phyloP scores from a whole-genome alignment of 345 rosid species.

The Aurinia saxatilis region DNA sequence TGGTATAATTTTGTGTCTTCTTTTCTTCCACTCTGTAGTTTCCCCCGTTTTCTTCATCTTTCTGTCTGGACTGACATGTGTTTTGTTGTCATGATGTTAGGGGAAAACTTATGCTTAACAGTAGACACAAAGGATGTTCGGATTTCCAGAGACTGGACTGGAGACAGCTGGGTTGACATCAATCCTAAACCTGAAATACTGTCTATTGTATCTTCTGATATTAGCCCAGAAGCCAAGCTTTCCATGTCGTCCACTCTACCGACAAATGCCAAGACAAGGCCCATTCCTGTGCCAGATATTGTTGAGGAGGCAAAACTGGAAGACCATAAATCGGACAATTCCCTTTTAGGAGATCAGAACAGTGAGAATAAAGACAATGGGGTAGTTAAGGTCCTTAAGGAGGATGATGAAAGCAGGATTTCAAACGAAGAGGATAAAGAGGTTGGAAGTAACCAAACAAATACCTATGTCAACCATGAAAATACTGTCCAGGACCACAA shows the following conservation, averaged over 20 bases:
- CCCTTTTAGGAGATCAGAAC: conserved; percentile 33
- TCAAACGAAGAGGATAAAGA: conserved; percentile 26
- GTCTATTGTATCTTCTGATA: conserved; percentile 37
- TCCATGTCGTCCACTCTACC: conserved; percentile 36
- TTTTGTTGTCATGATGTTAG: conserved; percentile 35
- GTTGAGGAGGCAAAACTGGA: conserved; percentile 39
- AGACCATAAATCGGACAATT: conserved; percentile 15
- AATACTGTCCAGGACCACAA: conserved; percentile 25
- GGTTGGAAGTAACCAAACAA: conserved; percentile 26
- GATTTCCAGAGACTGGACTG: conserved; percentile 77
- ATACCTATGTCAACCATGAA: conserved; percentile 24
- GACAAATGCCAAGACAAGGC: conserved; percentile 34
- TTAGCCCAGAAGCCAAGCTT: conserved; percentile 39
- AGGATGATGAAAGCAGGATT: conserved; percentile 18
- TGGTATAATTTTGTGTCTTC: conserved; percentile 35
- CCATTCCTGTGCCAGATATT: conserved; percentile 20
- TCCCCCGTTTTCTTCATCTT: not conserved
- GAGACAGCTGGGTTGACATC: conserved; percentile 66
- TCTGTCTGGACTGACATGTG: conserved; percentile 11
- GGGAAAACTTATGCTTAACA: conserved; percentile 58
- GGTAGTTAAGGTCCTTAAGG: conserved; percentile 35
- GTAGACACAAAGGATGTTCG: conserved; percentile 52
- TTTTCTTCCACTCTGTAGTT: not conserved
- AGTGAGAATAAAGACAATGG: conserved; percentile 28
- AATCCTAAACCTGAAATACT: conserved; percentile 53